These are phyloP conservation scores for Podospora pseudopauciseta DNA, from an alignment of 495 filamentous ascomycete genomes.

Conservation along the genomic window DNA sequence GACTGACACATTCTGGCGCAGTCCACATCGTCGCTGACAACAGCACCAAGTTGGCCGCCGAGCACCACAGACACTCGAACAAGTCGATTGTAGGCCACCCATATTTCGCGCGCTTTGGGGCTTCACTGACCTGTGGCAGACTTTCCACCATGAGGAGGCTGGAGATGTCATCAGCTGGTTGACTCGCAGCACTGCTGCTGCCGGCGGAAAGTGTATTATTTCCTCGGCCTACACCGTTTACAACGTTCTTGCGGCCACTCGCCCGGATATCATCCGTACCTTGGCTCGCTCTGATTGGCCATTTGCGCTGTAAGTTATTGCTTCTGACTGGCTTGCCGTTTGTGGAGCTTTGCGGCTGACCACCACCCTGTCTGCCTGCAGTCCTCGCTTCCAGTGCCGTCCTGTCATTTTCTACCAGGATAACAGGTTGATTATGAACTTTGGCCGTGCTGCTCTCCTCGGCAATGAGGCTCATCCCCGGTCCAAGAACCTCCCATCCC, in stretches of 20 bases:
- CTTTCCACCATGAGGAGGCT: conserved; percentile 71
- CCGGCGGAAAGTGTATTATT: conserved; percentile 58
- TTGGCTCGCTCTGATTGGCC: conserved; percentile 58
- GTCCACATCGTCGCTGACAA: conserved; percentile 51
- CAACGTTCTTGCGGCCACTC: conserved; percentile 58
- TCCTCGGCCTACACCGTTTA: conserved; percentile 60
- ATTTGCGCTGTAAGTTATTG: conserved; percentile 54
- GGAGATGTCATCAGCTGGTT: conserved; percentile 66
- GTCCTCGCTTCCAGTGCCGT: conserved; percentile 51
- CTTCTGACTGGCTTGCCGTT: conserved; percentile 7
- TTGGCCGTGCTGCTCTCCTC: conserved; percentile 56
- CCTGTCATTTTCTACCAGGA: conserved; percentile 56
- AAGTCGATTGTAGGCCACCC: conserved; percentile 43
- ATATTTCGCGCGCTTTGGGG: not conserved
- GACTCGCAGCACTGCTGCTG: conserved; percentile 50
- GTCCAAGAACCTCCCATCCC: conserved; percentile 47
- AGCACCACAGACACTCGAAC: conserved; percentile 51
- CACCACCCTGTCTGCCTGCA: conserved; percentile 18
- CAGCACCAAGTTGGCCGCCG: conserved; percentile 40
- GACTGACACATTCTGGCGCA: conserved; percentile 23
- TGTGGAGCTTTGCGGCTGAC: not conserved
- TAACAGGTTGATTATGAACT: conserved; percentile 55
- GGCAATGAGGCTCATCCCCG: conserved; percentile 56
- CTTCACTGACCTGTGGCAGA: conserved; percentile 33
- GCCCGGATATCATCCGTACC: conserved; percentile 60